Base-by-base conservation (phyloP, 2,329 filamentous ascomycete genomes). In the Trichophyton verrucosum region DNA sequence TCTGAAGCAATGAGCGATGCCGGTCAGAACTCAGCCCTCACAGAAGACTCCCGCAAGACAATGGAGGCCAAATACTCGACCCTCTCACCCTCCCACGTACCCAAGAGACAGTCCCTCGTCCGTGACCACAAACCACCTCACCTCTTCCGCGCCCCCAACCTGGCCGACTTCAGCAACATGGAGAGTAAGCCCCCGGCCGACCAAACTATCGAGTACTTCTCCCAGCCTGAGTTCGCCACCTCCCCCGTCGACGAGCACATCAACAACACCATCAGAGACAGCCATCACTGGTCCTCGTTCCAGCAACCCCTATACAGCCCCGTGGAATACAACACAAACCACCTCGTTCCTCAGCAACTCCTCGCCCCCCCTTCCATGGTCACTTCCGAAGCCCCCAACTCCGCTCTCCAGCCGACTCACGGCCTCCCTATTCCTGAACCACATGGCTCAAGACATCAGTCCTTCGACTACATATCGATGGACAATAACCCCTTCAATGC, bases 1-100 rank as follows among this genome's bases (percentile, higher is more conserved):
- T 61, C 62, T 3, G 62, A 61, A 40, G 59, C 55, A 44, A 40
- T 59, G 51, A 59, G 59, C 15, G 60, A 61, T 36, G 57, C 49
- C n/a, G 60, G 60, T 13, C 33, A 46, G 33, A 38, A 27, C 27
- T 56, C 55, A 57, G n/a, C 8, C 20, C 30, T 42, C 4, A 17
- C 30, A 8, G 55, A 57, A 8, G 38, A 38, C 13, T 57, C 55
- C 13, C 17, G 38, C 20, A 57, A 42, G 38, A n/a, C 55, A 22
- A 53, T 53, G 22, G 49, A 53, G 9, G 1, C 49, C 22, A 53
- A 47, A 47, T 47, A 47, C 9, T 24, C 55, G 17, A 40, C 30
- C n/a, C 55, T 57, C 30, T 57, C 55, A 24, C 30, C 55, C 15
- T 20, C 55, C 27, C 49, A 53, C 22, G 13, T 9, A 7, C 22